These are phyloP conservation scores for Primulina tabacum DNA, from an alignment of 257 asterid species.

Conservation along the genomic window DNA sequence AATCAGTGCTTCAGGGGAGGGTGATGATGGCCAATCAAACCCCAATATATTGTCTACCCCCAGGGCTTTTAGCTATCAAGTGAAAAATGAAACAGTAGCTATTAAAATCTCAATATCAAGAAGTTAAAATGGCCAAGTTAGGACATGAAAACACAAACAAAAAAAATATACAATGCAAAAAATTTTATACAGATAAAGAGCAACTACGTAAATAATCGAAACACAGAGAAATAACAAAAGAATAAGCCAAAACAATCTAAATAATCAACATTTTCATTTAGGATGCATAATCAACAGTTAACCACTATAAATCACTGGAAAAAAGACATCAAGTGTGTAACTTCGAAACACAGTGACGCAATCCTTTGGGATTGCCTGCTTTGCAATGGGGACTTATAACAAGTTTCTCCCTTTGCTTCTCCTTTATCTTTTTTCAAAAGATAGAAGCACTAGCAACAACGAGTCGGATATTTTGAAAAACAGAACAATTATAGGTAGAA, in stretches of 20 bases:
- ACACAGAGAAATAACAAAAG: background rate
- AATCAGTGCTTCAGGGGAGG: slow-evolving; percentile 90
- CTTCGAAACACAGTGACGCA: background rate
- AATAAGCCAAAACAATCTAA: background rate
- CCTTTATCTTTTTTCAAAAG: background rate
- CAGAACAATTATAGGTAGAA: background rate
- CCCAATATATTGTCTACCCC: slow-evolving; percentile 95
- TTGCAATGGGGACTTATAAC: background rate
- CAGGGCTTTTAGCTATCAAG: slow-evolving; percentile 76
- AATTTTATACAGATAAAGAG: background rate
- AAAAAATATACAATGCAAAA: background rate
- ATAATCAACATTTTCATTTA: too few relatives aligned
- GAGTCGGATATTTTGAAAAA: background rate
- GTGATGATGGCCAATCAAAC: slow-evolving; percentile 95
- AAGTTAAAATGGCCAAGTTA: slow-evolving; percentile 11
- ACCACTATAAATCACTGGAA: background rate
- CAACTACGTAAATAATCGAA: background rate
- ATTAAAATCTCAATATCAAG: slow-evolving; percentile 10
- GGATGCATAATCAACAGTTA: background rate
- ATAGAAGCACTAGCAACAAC: background rate
- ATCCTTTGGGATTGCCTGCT: background rate
- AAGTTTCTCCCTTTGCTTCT: background rate
- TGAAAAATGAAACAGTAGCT: slow-evolving; percentile 15
- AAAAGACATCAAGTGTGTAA: background rate
- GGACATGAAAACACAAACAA: background rate